Evolutionary conservation across 179 eudicot species (phyloP), one percentile per base, ranked within the genome.

Genomic region (Vitellaria paradoxa): DNA sequence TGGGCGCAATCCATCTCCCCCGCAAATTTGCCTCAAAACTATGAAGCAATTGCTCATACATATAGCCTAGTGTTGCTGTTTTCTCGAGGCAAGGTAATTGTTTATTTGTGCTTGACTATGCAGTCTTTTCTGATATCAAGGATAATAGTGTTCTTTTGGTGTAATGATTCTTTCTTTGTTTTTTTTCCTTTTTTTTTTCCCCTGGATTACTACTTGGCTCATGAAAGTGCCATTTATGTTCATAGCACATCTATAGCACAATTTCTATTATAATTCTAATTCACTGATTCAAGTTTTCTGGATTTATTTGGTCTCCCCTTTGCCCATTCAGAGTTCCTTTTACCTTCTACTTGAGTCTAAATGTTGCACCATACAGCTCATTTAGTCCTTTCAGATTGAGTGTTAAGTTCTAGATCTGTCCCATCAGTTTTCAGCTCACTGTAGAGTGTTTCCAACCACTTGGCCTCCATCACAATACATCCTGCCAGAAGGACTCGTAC

Each of bases 31-130:
- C 99, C 99, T 60, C 89, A 88, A 85, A 93, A 94, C 73, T 96
- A 83, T 83, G 99, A 92, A 86, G 99, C 98, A 73, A 92, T 96
- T 77, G 92, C 99, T 77, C 99, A 96, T 85, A 92, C 99, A 18
- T 96, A 89, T 90, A 94, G 99, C 81, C 80, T 96, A 81, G 96
- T 96, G 74, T 78, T 92, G 87, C 78, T 96, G 68, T 96, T 90
- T 78, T 87, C 99, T 82, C 92, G 92, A 70, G 89, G 86, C 75
- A 96, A 94, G 98, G 99, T 96, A 84, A 73, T 81, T 40, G 9
- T 17, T 59, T 1, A 47, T 46, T 75, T 26, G 11, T 47, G n/a
- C 9, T 65, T 37, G 64, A 3, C 15, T 55, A 56, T 70, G 23
- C 9, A 12, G 2, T 37, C 6, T 75, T 0, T 18, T 75, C 52